Evolutionary conservation across 2,329 filamentous ascomycete genomes (phyloP), one percentile per base, ranked within the genome.

Genomic region (Colletotrichum tanaceti): DNA sequence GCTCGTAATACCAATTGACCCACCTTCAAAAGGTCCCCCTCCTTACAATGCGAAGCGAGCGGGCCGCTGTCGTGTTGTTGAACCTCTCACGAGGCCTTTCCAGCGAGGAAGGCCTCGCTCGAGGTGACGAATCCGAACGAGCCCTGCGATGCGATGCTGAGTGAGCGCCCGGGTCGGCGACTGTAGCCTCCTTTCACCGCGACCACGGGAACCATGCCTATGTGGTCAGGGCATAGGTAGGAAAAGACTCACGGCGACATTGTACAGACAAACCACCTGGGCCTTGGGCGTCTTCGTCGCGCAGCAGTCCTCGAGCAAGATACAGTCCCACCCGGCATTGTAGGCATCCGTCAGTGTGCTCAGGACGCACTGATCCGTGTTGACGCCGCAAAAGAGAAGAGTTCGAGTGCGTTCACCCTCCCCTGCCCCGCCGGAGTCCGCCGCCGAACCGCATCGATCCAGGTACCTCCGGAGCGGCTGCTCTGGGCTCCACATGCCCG

Each of bases 301-400:
- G 50, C 68, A 69, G 44, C 66, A 69, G 57, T 69, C 66, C 38
- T 69, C 62, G 14, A 69, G 9, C 66, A 69, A 46, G 35, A 66
- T 44, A n/a, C 62, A 69, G n/a, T 69, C 66, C 66, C 66, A 69
- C 13, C 87, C 87, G 69, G 81, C 82, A 71, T 81, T 84, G 71
- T 85, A 87, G 3, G 84, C 85, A 77, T 90, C 86, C 57, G 81
- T 79, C 66, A 89, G 76, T 16, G 85, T 88, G 1, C 85, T 85
- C 24, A 84, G 79, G 9, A 90, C 87, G 73, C 87, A 89, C 73
- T 89, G 86, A 75, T 90, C 87, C 3, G 87, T 88, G 73, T 90
- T 89, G 14, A 89, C 87, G 0, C 87, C 87, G 1, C 84, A 77
- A 70, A 89, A 88, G 22, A 90, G 73, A 52, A 89, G 73, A 5